Conservation (phyloP, 768 basidiomycete genomes). For the Suillus luteus region DNA sequence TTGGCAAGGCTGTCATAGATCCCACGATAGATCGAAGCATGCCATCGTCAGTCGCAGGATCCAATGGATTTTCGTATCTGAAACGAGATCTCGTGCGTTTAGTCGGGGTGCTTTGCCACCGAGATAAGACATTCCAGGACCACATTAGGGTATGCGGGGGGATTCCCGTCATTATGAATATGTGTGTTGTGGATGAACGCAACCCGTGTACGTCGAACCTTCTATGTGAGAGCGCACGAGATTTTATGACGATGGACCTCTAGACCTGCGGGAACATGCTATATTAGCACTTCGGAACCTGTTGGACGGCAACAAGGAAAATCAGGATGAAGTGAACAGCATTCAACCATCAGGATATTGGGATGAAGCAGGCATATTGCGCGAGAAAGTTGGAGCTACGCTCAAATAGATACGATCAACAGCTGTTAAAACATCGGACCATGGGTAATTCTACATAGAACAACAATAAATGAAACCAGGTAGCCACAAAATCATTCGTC, state of each 20-base stretch:
- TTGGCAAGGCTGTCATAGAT: conserved; percentile 58
- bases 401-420: conserved; percentile 25
- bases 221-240: background rate
- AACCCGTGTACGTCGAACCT: conserved; percentile 80
- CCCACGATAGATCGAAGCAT: conserved; percentile 6
- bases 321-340: conserved; percentile 76
- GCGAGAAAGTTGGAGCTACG: conserved; percentile 37
- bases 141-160: conserved; percentile 70
- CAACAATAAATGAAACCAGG: conserved; percentile 1
- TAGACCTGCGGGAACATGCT: conserved; percentile 88
- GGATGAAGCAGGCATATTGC: conserved; percentile 57
- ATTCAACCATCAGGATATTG: conserved; percentile 65
- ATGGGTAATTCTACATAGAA: conserved; percentile 4
- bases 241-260: background rate
- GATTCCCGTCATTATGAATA: conserved; percentile 79
- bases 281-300: conserved; percentile 82
- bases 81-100: conserved; percentile 91
- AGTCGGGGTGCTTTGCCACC: conserved; percentile 75
- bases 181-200: conserved; percentile 87
- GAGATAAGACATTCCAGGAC: conserved; percentile 69
- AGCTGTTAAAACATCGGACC: background rate
- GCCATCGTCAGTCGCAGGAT: conserved; percentile 34
- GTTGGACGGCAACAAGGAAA: conserved; percentile 73
- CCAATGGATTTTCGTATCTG: conserved; percentile 75
- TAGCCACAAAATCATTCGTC: conserved; percentile 52